Conservation (phyloP, 2,329 filamentous ascomycete species). For the Aspergillus uvarum region DNA sequence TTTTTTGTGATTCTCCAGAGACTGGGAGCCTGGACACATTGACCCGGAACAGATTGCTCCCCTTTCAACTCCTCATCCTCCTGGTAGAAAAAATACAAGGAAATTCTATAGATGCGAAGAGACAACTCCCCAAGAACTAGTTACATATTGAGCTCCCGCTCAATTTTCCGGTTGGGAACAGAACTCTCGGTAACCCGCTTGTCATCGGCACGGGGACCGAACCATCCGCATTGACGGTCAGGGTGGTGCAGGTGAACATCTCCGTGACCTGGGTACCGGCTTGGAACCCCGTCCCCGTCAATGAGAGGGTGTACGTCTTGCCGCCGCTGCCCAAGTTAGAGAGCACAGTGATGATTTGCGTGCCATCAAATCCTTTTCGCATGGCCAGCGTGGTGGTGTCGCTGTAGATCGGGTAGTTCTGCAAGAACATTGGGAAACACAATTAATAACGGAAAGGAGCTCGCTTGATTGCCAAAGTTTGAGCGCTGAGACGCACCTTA, state of each 20-base stretch:
- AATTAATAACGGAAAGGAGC: neutral
- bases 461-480: too few species aligned
- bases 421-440: neutral
- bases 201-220: constrained; percentile 47
- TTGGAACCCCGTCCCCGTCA: constrained; percentile 26
- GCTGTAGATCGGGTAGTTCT: constrained; percentile 45
- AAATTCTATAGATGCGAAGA: neutral
- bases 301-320: constrained; percentile 25
- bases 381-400: constrained; percentile 47
- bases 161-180: constrained; percentile 23
- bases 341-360: constrained; percentile 42
- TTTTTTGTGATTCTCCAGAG: too few species aligned
- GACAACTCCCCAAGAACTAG: neutral
- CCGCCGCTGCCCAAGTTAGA: constrained; percentile 41
- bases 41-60: too few species aligned
- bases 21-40: too few species aligned
- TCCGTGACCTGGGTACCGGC: constrained; percentile 29
- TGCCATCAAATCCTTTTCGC: constrained; percentile 42
- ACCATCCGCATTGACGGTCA: constrained; percentile 46
- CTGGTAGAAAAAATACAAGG: neutral
- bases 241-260: constrained; percentile 40
- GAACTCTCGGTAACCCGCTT: constrained; percentile 45
- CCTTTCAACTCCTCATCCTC: too few species aligned
- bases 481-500: constrained; percentile 22
- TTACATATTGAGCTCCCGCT: constrained; percentile 14